phyloP scores from a whole-genome alignment of 352 stramenopile genomes.

The Globisporangium emineosum region DNA sequence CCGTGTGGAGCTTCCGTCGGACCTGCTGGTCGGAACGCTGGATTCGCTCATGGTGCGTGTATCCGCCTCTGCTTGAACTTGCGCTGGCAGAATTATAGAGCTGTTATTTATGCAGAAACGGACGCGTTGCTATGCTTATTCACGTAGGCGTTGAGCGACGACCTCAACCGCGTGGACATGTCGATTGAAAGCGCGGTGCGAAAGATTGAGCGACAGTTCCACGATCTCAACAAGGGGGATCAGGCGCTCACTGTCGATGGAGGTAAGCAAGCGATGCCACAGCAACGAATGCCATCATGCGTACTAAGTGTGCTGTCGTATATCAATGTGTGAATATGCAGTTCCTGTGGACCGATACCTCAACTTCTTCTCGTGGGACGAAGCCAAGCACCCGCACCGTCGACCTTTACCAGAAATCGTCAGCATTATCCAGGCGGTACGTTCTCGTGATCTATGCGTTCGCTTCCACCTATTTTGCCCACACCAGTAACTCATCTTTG shows the following conservation, averaged over 20 bases:
- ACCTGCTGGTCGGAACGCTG: constrained; percentile 95
- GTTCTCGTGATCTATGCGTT: not conserved
- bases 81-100: not conserved
- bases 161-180: constrained; percentile 95
- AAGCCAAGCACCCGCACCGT: constrained; percentile 96
- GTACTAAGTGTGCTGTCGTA: not conserved
- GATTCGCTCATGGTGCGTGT: constrained; percentile 94
- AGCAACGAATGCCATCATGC: not conserved
- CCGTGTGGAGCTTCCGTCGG: constrained; percentile 89
- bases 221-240: constrained; percentile 90
- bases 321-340: constrained; percentile 13
- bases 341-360: constrained; percentile 94
- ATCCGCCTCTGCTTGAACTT: not conserved
- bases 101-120: not conserved
- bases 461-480: not conserved
- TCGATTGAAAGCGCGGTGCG: constrained; percentile 93
- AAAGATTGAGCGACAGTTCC: constrained; percentile 97
- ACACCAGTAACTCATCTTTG: too few relatives aligned
- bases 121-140: not conserved
- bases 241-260: constrained; percentile 84
- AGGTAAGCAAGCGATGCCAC: constrained; percentile 27
- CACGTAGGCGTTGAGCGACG: constrained; percentile 82
- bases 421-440: constrained; percentile 90
- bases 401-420: constrained; percentile 96
- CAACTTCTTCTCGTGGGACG: constrained; percentile 97